Percentiles rank a stretch among this genome's conserved stretches.
Evolutionary conservation across 2,329 filamentous ascomycete genomes (phyloP).

Genomic region (Penicillium digitatum): DNA sequence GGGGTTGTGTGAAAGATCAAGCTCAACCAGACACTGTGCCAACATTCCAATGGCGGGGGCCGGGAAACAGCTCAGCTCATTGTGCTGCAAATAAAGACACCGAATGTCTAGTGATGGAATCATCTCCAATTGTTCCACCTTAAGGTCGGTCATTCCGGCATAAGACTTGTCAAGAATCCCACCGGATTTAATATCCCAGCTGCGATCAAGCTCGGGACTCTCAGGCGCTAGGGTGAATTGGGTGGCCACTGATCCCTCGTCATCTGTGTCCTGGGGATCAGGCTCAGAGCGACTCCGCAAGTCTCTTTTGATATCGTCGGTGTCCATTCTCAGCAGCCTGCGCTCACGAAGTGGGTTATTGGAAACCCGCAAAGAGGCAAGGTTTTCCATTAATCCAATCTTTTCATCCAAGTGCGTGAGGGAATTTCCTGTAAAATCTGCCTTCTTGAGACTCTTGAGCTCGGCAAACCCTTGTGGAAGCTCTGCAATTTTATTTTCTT

Average conservation of each 20-base stretch:
- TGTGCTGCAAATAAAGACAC: slow-evolving; percentile 69
- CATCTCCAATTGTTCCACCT: slow-evolving; percentile 46
- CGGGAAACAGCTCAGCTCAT: slow-evolving; percentile 68
- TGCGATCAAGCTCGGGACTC: slow-evolving; percentile 29
- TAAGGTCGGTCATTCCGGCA: slow-evolving; percentile 57
- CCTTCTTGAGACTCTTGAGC: slow-evolving; percentile 66
- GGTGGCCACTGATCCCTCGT: slow-evolving; percentile 41
- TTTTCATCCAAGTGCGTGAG: slow-evolving; percentile 70
- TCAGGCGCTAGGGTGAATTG: slow-evolving; percentile 47
- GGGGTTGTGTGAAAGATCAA: slow-evolving; percentile 74
- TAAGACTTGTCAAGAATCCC: slow-evolving; percentile 65
- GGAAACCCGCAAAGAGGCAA: slow-evolving; percentile 70
- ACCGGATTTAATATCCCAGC: slow-evolving; percentile 39
- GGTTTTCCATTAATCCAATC: slow-evolving; percentile 72
- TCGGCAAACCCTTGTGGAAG: slow-evolving; percentile 73
- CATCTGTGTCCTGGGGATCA: slow-evolving; percentile 39
- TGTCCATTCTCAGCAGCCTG: slow-evolving; percentile 75
- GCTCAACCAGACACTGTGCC: slow-evolving; percentile 62
- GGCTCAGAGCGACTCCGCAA: slow-evolving; percentile 62
- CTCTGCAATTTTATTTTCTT: slow-evolving; percentile 73
- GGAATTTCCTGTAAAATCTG: slow-evolving; percentile 82
- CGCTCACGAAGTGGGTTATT: slow-evolving; percentile 90
- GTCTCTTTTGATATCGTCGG: slow-evolving; percentile 74
- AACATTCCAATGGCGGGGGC: slow-evolving; percentile 65
- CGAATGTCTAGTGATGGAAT: slow-evolving; percentile 49